Evolutionary conservation across 495 filamentous ascomycete genomes (phyloP), one percentile per base, ranked within the genome.

Genomic region (Lophiotrema nucula): DNA sequence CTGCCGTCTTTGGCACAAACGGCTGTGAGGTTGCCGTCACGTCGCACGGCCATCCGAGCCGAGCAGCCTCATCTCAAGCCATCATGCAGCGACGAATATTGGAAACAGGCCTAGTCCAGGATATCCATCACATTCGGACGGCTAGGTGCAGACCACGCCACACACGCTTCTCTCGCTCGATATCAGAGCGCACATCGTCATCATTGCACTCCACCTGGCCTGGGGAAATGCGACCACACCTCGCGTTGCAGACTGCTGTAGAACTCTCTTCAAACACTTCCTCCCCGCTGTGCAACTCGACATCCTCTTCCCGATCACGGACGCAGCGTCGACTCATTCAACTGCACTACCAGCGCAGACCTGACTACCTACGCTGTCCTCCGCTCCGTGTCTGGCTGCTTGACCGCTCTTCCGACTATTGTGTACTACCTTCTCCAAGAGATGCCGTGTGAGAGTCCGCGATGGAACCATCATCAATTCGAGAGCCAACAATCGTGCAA

Each of bases 381-480:
- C 8, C 27, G 12, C 38, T 22, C 8, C 18, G 6, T 12, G 10
- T 18, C 39, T 10, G 10, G 10, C 39, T 35, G n/a, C 35, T 31
- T 53, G 63, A 66, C 63, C 58, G 63, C 63, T 55, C 27, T 33
- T 50, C 47, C 35, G 58, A 39, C 35, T 47, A 24, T 24, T 31
- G 27, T 33, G 3, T 56, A 19, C 16, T n/a, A 55, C 47, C 39
- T 22, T 48, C 62, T 42, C 22, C 21, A 50, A 22, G 19, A 48
- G 31, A 33, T 43, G 12, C 25, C 47, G 24, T 25, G 35, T 46
- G 43, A 6, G 42, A 47, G 44, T 21, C 25, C 35, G 43, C 48
- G 42, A 66, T 66, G 43, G 37, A 33, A 58, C 63, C 61, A 19
- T 57, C 46, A 57, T 65, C 53, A 47, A 65, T 43, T 25, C 47